phyloP scores from a whole-genome alignment of 306 rosid species.

The Rosa multiflora region DNA sequence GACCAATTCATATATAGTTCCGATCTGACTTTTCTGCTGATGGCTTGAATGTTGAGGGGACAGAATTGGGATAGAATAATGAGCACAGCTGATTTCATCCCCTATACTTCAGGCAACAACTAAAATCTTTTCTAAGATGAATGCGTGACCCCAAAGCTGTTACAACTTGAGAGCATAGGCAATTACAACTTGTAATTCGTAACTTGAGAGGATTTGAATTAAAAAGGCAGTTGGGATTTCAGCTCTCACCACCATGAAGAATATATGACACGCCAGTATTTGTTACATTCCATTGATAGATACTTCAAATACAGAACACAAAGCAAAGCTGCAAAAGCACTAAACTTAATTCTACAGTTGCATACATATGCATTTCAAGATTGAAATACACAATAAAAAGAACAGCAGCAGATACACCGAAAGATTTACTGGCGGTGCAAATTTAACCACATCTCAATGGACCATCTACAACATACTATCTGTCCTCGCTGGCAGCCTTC shows the following conservation, averaged over 20 bases:
- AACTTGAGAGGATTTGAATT: background rate
- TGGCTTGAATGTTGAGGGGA: background rate
- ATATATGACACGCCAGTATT: too few species aligned
- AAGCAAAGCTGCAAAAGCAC: background rate
- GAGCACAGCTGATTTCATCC: too few species aligned
- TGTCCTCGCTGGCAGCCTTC: conserved; percentile 78
- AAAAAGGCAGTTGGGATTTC: background rate
- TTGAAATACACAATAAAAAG: conserved; percentile 11
- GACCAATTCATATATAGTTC: background rate
- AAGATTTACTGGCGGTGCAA: conserved; percentile 22
- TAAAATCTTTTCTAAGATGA: too few species aligned
- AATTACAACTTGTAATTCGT: background rate
- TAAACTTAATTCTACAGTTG: background rate
- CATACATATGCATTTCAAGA: conserved; percentile 3
- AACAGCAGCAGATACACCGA: conserved; percentile 18
- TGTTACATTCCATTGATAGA: background rate
- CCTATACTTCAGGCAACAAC: too few species aligned
- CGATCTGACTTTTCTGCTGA: background rate
- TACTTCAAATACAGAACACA: background rate
- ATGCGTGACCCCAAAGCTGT: too few species aligned
- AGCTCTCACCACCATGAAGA: background rate
- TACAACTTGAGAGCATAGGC: background rate
- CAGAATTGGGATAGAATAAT: too few species aligned
- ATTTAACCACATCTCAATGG: background rate
- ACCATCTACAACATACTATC: conserved; percentile 65